Percentiles rank a stretch among this genome's conserved stretches.
Conservation (phyloP, 2,329 filamentous ascomycete species). For the Alternaria ethzedia region DNA sequence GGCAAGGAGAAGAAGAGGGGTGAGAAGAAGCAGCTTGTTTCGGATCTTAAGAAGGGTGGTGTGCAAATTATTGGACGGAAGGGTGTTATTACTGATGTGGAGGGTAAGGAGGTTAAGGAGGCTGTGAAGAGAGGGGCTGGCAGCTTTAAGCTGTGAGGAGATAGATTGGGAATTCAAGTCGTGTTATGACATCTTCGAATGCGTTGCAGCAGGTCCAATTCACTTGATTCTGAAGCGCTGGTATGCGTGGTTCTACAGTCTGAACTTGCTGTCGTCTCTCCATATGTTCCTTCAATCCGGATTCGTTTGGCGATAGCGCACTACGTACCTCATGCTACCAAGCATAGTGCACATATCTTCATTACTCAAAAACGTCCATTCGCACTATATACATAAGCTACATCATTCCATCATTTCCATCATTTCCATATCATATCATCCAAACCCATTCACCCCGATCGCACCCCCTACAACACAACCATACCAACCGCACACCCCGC, state of each 20-base stretch:
- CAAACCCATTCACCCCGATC: too few species aligned
- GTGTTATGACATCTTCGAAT: fast-evolving
- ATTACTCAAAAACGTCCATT: not conserved
- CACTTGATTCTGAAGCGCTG: not conserved
- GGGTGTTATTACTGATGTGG: conserved; percentile 82
- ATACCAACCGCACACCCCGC: conserved; percentile 47
- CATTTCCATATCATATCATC: not conserved
- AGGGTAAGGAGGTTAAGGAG: conserved; percentile 73
- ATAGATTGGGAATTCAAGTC: not conserved
- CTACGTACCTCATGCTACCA: not conserved
- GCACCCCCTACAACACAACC: conserved; percentile 42
- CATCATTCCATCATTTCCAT: not conserved
- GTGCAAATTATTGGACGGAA: conserved; percentile 92
- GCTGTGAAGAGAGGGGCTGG: conserved; percentile 35
- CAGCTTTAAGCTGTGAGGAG: conserved; percentile 40
- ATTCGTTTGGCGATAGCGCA: not conserved
- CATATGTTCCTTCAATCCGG: not conserved
- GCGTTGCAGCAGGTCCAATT: not conserved
- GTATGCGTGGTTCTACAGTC: not conserved
- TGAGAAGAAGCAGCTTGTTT: conserved; percentile 64
- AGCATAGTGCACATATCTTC: not conserved
- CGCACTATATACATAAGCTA: not conserved
- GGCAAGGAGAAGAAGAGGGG: conserved; percentile 63
- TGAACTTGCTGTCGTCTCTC: not conserved
- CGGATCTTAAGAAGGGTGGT: conserved; percentile 79